Percentiles rank a stretch among this genome's conserved stretches.
phyloP scores from a whole-genome alignment of 768 basidiomycete species.

The Termitomyces heimii region DNA sequence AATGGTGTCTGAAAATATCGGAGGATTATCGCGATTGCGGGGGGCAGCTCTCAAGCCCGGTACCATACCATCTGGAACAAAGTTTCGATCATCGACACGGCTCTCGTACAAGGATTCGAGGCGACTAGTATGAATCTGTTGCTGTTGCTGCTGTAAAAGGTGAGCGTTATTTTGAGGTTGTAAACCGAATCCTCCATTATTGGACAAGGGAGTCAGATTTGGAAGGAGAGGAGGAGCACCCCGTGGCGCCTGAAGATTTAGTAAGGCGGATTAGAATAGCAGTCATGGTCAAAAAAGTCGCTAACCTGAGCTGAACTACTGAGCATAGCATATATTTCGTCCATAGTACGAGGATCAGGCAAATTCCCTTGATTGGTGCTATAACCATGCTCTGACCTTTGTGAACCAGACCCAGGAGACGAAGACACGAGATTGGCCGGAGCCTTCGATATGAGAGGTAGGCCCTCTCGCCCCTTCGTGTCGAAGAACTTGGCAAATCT shows the following conservation, averaged over 20 bases:
- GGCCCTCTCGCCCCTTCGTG: constrained; percentile 50
- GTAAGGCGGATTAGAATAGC: neutral
- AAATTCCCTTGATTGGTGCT: constrained; percentile 25
- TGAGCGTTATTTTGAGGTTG: constrained; percentile 33
- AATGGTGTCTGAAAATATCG: constrained; percentile 50
- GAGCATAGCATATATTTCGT: constrained; percentile 78
- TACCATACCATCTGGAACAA: constrained; percentile 82
- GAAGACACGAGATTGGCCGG: constrained; percentile 34
- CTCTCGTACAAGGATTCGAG: constrained; percentile 70
- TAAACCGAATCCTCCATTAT: constrained; percentile 25
- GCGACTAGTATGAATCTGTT: constrained; percentile 36
- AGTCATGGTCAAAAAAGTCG: neutral
- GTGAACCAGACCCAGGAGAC: constrained; percentile 36
- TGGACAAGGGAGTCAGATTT: constrained; percentile 18
- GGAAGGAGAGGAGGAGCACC: constrained; percentile 18
- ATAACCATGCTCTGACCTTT: constrained; percentile 40
- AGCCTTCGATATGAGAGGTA: constrained; percentile 27
- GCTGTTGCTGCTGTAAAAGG: constrained; percentile 33
- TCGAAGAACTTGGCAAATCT: constrained; percentile 88
- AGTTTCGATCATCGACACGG: constrained; percentile 68
- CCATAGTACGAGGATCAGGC: constrained; percentile 59
- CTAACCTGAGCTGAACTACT: constrained; percentile 71
- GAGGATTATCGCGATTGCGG: constrained; percentile 49
- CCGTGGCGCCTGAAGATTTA: constrained; percentile 24
- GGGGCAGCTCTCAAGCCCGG: constrained; percentile 71